These are phyloP conservation scores for Xylariaceae sp. DNA, from an alignment of 2,329 filamentous ascomycete genomes.

Conservation along the genomic window DNA sequence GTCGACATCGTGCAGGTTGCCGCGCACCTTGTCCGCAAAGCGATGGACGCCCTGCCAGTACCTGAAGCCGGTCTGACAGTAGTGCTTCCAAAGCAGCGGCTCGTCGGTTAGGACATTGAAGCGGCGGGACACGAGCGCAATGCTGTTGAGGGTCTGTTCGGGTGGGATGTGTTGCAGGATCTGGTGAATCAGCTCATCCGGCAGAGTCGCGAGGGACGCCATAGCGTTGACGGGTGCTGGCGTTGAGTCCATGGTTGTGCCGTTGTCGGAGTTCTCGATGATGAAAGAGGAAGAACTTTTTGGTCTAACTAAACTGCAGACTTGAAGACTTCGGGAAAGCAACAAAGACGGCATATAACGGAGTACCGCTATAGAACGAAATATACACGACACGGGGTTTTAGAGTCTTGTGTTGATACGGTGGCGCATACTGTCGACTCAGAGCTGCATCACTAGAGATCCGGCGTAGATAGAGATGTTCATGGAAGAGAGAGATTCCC, in stretches of 20 bases:
- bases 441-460: neutral
- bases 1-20: constrained; percentile 51
- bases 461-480: neutral
- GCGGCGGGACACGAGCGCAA: constrained; percentile 55
- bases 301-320: neutral
- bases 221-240: constrained; percentile 18
- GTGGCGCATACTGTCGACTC: neutral
- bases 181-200: constrained; percentile 79
- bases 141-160: constrained; percentile 44
- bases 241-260: too few relatives aligned
- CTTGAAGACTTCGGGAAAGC: neutral
- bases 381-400: neutral
- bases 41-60: constrained; percentile 69
- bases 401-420: neutral
- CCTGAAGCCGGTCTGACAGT: constrained; percentile 64
- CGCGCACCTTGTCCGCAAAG: constrained; percentile 51
- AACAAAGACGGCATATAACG: too few relatives aligned
- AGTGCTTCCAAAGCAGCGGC: constrained; percentile 71
- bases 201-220: constrained; percentile 47
- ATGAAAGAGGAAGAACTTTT: neutral
- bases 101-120: constrained; percentile 63
- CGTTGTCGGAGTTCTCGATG: neutral
- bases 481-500: neutral
- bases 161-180: constrained; percentile 63
- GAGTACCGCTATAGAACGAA: neutral